Evolutionary conservation across 2,329 filamentous ascomycete species (phyloP), one percentile per base, ranked within the genome.

Genomic region (Phoma sp.): DNA sequence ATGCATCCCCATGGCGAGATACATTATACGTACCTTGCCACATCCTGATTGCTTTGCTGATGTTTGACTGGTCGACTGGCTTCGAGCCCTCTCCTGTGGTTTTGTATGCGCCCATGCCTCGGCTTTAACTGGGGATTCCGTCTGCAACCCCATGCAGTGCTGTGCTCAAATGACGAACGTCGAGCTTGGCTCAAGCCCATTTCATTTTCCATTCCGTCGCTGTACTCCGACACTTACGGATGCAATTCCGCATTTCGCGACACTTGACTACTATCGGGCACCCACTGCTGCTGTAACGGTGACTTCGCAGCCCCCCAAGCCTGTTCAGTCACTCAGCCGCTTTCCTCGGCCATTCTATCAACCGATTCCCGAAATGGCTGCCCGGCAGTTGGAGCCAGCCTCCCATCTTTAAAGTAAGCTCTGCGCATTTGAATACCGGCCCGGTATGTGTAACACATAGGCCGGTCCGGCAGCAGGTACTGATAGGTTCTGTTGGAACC

Each of bases 321-420:
- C 27, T 32, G 40, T 35, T 13, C 38, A 33, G 43, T 47, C 40
- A 30, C 10, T 52, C 45, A 36, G 39, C 39, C 46, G 48, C 55
- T 38, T 41, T 41, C 41, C 47, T 61, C 60, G 61, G 60, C 33
- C 45, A 54, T 56, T 45, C 35, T 35, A 46, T 58, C 41, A 33
- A 43, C 58, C 60, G 61, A 39, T 47, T 51, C 57, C 61, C 58
- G 49, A 29, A 44, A 14, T 29, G 24, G 36, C 36, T 56, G 36
- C 43, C 8, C 47, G 49, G 47, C 38, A 51, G 29, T 56, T 47
- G 42, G 41, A 23, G 40, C 14, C 35, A 48, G 29, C 42, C 40
- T 18, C 13, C 32, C 7, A 22, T 22, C 36, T 52, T 42, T 32
- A 7, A 29, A 23, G 37, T 42, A 48, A 41, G 40, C 42, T 49